Percentiles rank a stretch among this genome's conserved stretches.
Evolutionary conservation across 768 basidiomycete species (phyloP).

Genomic region (Russula emetica): DNA sequence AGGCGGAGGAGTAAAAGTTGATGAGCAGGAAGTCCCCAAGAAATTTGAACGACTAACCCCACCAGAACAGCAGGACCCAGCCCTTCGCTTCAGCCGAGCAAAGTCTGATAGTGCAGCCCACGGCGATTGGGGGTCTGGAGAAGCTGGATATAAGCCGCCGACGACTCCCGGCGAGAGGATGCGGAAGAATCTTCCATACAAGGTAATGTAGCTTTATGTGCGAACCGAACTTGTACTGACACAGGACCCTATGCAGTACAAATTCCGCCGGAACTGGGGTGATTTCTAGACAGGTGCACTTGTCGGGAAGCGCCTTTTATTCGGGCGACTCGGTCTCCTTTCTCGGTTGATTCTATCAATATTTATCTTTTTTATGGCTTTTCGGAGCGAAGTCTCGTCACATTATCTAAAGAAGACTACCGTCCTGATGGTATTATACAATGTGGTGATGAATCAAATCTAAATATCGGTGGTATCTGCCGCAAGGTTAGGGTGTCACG

Average conservation of each 20-base stretch:
- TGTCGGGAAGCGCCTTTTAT: background rate
- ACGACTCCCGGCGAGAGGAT: constrained; percentile 69
- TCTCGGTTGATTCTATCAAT: background rate
- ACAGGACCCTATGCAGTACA: constrained; percentile 73
- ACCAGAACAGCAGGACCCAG: constrained; percentile 69
- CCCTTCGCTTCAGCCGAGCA: constrained; percentile 54
- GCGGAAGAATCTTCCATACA: constrained; percentile 83
- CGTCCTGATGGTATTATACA: constrained; percentile 11
- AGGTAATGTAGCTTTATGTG: constrained; percentile 47
- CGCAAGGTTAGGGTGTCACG: background rate
- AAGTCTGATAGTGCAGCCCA: constrained; percentile 48
- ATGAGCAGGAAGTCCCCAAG: constrained; percentile 35
- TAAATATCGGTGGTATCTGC: background rate
- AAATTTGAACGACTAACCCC: constrained; percentile 48
- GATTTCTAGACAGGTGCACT: constrained; percentile 43
- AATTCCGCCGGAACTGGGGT: constrained; percentile 84
- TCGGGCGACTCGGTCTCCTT: background rate
- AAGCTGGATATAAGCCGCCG: constrained; percentile 68
- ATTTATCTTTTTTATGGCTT: constrained; percentile 11
- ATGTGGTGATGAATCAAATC: constrained; percentile 1
- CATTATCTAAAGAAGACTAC: constrained; percentile 3
- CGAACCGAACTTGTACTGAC: constrained; percentile 38
- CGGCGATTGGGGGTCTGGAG: constrained; percentile 69
- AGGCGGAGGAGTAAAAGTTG: background rate
- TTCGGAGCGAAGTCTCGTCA: background rate